Base-by-base conservation (phyloP, 345 rosid species). In the Garcia nutans region DNA sequence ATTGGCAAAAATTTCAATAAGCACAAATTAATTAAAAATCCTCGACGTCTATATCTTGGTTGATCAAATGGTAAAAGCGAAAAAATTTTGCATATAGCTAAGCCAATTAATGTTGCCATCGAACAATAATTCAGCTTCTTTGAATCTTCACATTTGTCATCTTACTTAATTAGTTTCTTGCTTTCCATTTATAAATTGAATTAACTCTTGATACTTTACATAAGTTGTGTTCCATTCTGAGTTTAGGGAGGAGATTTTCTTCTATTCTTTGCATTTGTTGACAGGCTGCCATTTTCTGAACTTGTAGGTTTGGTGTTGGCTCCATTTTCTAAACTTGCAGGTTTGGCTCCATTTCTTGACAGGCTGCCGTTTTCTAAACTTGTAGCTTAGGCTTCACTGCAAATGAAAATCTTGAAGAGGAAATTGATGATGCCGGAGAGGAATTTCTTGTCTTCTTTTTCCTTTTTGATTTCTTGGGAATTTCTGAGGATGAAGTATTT, bases 401-500 rank as follows among this genome's bases (percentile, higher is more conserved):
- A 65, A 83, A 68, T 8, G 86, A 83, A 55, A 85, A 74, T 82
- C 72, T 84, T 16, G 81, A 72, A 0, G 81, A 62, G 16, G 86
- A 82, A 37, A 74, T 60, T 22, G 89, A 84, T 8, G 85, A 79
- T 76, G 80, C 82, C 9, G 89, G 79, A 66, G 91, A 76, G n/a
- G 87, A 76, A 68, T 76, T 41, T 8, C 76, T 56, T 42, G 79
- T 70, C 81, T 84, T 87, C 87, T 86, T 91, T 77, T 82, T 87
- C 75, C 91, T 76, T 75, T 75, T 89, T 15, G 81, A 76, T 70
- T 86, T 87, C 85, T 87, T 91, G 4, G 91, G 82, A 71, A 77
- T 77, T 73, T 84, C 86, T 1, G 83, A 61, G 0, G 81, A 50
- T n/a, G 82, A 73, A 23, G 66, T 17, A 61, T 82, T 28, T 37